Conservation (phyloP, 2,329 filamentous ascomycete genomes). For the Xylariomycetidae sp. region DNA sequence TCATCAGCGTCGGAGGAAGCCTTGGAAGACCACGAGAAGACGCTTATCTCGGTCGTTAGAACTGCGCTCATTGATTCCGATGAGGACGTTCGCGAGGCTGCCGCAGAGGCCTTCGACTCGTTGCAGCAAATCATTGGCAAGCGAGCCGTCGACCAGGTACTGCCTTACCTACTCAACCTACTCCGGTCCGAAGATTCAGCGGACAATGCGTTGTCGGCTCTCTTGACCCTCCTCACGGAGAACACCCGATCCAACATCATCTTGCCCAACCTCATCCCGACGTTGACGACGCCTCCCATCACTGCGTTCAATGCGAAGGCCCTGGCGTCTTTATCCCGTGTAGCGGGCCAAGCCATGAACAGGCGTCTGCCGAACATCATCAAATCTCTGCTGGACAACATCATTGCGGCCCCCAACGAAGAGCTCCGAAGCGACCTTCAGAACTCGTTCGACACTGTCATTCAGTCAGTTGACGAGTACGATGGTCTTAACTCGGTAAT, state of each 20-base stretch:
- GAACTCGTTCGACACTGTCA: conserved; percentile 77
- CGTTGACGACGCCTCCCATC: conserved; percentile 82
- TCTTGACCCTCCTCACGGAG: conserved; percentile 91
- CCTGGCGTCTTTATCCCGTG: conserved; percentile 84
- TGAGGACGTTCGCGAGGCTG: conserved; percentile 85
- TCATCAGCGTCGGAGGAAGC: conserved; percentile 81
- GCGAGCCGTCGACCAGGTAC: conserved; percentile 87
- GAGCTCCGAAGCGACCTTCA: conserved; percentile 66
- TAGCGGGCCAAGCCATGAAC: conserved; percentile 87
- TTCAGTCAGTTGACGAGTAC: conserved; percentile 89
- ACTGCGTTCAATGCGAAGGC: conserved; percentile 92
- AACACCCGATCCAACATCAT: conserved; percentile 93
- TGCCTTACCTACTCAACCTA: conserved; percentile 87
- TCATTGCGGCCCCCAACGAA: conserved; percentile 73
- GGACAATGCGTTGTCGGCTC: conserved; percentile 84
- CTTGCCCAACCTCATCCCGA: conserved; percentile 90
- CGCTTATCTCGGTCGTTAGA: conserved; percentile 87
- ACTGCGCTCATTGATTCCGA: conserved; percentile 88
- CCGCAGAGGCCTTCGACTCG: conserved; percentile 94
- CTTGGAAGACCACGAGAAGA: conserved; percentile 91
- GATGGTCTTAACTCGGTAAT: conserved; percentile 94
- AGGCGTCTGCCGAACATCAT: conserved; percentile 83
- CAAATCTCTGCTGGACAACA: conserved; percentile 90
- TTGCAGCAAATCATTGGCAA: conserved; percentile 92
- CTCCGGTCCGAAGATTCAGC: conserved; percentile 80